Base-by-base conservation (phyloP, 2,329 filamentous ascomycete species). In the Blastomyces emzantsi region DNA sequence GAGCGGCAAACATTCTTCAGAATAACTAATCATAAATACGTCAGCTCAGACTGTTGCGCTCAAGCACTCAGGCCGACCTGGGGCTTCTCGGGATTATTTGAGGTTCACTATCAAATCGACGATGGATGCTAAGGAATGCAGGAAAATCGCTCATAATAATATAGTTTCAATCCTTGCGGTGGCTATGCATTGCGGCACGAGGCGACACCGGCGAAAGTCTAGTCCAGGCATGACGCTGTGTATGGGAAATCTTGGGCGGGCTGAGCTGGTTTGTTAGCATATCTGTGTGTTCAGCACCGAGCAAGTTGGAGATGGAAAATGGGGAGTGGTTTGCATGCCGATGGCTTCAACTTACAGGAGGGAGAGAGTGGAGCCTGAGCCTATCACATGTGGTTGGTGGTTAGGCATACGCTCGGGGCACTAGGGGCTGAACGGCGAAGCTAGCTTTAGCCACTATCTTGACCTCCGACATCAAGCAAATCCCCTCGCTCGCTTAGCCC, bases 131-230 rank as follows among this genome's bases (percentile, higher is more conserved):
- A 28, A 19, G n/a, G 8, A 3, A 28, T 28, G 13, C 15, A 54
- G 28, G 30, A 55, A 58, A 58, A 58, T 58, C 36, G 28, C 56
- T 58, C 56, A 58, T 58, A 45, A 5, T 58, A 17, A 55, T 19
- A 45, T 28, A 45, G 22, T 28, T 45, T 36, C 33, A 6, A 36
- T 9, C 33, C 39, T 28, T 28, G 56, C 3, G 30, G 56, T 58
- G 56, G 56, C 56, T 58, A 22, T 58, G 56, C 56, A 58, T 30
- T 39, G 22, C 22, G 39, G 56, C 22, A 25, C 36, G 30, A 58
- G 13, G 6, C 33, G 33, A 57, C 1, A 52, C 39, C 28, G 22
- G 22, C 56, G 28, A 45, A 45, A 30, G 33, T 36, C 33, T 36
- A 36, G 33, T 1, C 9, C 33, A 36, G 7, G 6, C 33, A 36